Evolutionary conservation across 106 monocot genomes (phyloP).

Genomic region (Allium fistulosum): DNA sequence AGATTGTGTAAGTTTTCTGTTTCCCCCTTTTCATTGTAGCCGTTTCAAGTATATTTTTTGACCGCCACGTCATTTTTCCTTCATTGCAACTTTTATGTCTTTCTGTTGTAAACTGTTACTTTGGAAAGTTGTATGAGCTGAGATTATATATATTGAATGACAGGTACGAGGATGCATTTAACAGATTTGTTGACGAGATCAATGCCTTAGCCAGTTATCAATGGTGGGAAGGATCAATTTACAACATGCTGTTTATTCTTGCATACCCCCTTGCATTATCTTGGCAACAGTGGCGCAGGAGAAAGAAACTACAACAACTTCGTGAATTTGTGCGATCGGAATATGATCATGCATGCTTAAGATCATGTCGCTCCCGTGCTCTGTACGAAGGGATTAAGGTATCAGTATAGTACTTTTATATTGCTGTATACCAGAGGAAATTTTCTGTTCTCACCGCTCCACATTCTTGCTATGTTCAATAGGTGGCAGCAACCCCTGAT

Average conservation of each 20-base stretch:
- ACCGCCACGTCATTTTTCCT: not conserved
- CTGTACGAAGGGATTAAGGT: constrained; percentile 99
- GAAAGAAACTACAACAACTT: constrained; percentile 76
- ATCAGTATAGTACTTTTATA: not conserved
- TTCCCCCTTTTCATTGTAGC: not conserved
- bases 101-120: no score
- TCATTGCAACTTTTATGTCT: not conserved
- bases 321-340: constrained; percentile 97
- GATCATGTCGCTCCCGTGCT: constrained; percentile 96
- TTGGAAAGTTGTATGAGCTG: no score
- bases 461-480: not conserved
- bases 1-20: constrained; percentile 83
- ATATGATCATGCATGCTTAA: constrained; percentile 95
- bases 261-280: constrained; percentile 96
- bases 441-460: not conserved
- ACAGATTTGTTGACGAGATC: constrained; percentile 95
- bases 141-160: not conserved
- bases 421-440: not conserved
- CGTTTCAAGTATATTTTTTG: constrained; percentile 1
- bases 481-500: constrained; percentile 97
- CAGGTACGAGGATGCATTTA: constrained; percentile 98
- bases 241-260: constrained; percentile 70
- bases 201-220: constrained; percentile 86
- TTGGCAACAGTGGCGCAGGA: constrained; percentile 97
- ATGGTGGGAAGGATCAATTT: constrained; percentile 97